Base-by-base conservation (phyloP, 108 stramenopile genomes). In the Nitzschia inconspicua region DNA sequence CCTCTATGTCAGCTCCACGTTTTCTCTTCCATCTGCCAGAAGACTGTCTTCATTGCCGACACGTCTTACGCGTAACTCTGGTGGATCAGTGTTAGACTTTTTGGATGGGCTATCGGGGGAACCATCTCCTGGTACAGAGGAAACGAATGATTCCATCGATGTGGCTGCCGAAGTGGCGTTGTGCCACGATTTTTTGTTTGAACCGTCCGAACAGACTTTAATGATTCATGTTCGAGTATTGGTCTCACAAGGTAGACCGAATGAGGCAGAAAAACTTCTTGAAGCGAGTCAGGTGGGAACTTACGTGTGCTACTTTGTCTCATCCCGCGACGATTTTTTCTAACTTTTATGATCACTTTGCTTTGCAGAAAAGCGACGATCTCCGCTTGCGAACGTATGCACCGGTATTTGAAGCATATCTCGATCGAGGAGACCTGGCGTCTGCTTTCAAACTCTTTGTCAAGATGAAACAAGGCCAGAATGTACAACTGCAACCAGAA, bases 141-240 rank as follows among this genome's bases (percentile, higher is more conserved):
- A 58, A n/a, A 64, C 4, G 19, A 32, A 41, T 9, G 50, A 40
- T 20, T 18, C 35, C 8, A 43, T 34, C 4, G 64, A 65, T 54
- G 32, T 82, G 14, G 53, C 84, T 10, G 66, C 70, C 0, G 85
- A 94, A 60, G 77, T 89, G 44, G 92, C 92, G 0, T 63, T 68
- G 24, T 80, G 72, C 48, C 92, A 94, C 58, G 92, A 94, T 65
- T 62, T 78, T 8, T 41, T 94, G 8, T 88, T 73, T 59, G 72
- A 78, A 37, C 79, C 92, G 4, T 83, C 86, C 3, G 88, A 90
- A 66, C 86, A 90, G 58, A 88, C 75, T 47, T 62, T 88, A 13
- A 70, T 68, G 9, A 48, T 85, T 22, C 78, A 81, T 2, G 84
- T 94, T 4, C 78, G 84, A 39, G 40, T 57, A 18, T 65, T 90